phyloP scores from a whole-genome alignment of 139 green algal species.

The Chlamydomonas urium region DNA sequence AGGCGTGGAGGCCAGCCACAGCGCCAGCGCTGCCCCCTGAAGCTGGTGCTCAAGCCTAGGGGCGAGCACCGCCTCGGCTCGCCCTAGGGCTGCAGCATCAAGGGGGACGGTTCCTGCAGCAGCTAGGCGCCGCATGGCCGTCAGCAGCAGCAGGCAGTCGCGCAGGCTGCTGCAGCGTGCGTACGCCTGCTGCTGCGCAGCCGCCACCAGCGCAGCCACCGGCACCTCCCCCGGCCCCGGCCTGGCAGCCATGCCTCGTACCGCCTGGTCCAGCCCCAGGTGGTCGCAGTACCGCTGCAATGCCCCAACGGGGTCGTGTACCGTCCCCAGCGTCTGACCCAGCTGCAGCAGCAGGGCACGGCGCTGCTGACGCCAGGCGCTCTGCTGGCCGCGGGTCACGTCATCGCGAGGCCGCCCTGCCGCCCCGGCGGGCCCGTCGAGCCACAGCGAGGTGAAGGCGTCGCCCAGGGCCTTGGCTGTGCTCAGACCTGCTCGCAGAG shows the following conservation, averaged over 20 bases:
- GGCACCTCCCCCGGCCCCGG: too few species aligned
- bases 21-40: slow-evolving; percentile 20
- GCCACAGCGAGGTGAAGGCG: slow-evolving; percentile 26
- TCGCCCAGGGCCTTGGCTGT: slow-evolving; percentile 22
- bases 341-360: slow-evolving; percentile 23
- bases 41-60: slow-evolving; percentile 5
- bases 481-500: not conserved
- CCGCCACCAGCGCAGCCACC: slow-evolving; percentile 8
- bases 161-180: not conserved
- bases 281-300: slow-evolving; percentile 3
- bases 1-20: slow-evolving; percentile 28
- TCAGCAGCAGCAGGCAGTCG: slow-evolving; percentile 26
- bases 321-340: slow-evolving; percentile 8
- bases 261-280: slow-evolving; percentile 16
- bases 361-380: slow-evolving; percentile 23
- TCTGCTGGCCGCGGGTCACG: slow-evolving; percentile 21
- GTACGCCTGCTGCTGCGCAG: slow-evolving; percentile 17
- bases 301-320: slow-evolving; percentile 7
- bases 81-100: not conserved
- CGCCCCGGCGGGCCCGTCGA: slow-evolving; percentile 21
- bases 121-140: not conserved
- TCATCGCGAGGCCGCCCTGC: slow-evolving; percentile 11
- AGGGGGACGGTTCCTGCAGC: slow-evolving; percentile 4
- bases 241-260: too few species aligned
- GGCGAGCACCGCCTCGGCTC: slow-evolving; percentile 12